Percentiles rank a stretch among this genome's conserved stretches.
Evolutionary conservation across 345 rosid species (phyloP).

Genomic region (Sisymbrium irio): DNA sequence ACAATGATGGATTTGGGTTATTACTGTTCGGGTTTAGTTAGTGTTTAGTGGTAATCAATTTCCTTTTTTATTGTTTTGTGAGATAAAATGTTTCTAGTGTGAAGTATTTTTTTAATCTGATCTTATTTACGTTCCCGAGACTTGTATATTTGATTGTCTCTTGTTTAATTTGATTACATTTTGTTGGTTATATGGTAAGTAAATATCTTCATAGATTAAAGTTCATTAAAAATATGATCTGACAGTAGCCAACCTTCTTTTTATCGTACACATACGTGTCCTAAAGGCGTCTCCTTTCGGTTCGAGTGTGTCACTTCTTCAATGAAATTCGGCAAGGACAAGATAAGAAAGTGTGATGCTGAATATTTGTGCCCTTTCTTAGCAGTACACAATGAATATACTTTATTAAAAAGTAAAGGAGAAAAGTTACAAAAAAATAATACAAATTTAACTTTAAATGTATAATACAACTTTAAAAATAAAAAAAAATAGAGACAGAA

Average conservation of each 20-base stretch:
- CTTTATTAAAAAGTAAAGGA: too few species aligned
- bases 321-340: background rate
- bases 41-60: background rate
- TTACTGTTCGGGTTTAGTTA: background rate
- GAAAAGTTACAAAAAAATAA: too few species aligned
- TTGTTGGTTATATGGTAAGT: too few species aligned
- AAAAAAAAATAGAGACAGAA: too few species aligned
- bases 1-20: background rate
- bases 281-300: background rate
- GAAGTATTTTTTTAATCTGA: background rate
- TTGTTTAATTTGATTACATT: too few species aligned
- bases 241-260: background rate
- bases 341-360: background rate
- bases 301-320: background rate
- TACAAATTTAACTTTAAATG: too few species aligned
- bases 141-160: too few species aligned
- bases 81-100: background rate
- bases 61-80: background rate
- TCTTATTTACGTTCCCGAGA: background rate
- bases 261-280: background rate
- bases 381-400: too few species aligned
- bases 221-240: background rate
- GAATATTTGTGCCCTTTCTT: too few species aligned
- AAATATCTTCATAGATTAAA: background rate
- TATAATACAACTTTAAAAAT: too few species aligned